Evolutionary conservation across 2,329 filamentous ascomycete genomes (phyloP), one percentile per base, ranked within the genome.

Genomic region (Arachnopeziza araneosa): DNA sequence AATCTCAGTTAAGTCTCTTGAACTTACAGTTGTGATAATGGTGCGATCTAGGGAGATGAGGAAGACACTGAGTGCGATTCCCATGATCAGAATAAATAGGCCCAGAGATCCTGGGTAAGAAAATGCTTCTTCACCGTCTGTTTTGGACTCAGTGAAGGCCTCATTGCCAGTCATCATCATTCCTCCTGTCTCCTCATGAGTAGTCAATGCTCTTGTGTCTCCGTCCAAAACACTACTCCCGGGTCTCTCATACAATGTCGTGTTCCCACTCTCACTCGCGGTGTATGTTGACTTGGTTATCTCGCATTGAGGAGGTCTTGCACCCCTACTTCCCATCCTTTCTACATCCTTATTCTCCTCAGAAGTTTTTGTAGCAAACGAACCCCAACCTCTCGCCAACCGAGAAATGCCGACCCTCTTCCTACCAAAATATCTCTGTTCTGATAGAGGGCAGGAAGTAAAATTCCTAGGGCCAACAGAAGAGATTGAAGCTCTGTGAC

Each of bases 71-170:
- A 73, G 59, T 44, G 36, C 36, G 4, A 44, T 19, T 5, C 36
- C 36, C 36, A 44, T 44, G 50, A 71, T 66, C 22, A 73, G 54
- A 36, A 70, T 57, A 19, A 59, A 51, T 12, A 71, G 57, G 1
- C 58, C 60, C 14, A 71, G 49, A 36, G 63, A 58, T 21, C 64
- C 63, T 2, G 70, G 70, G 64, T 71, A 71, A 19, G 57, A 53
- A 49, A 23, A 26, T 2, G 63, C 60, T 49, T 58, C 59, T 48
- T 63, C 59, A 44, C 17, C 12, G 5, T 44, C 17, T 19, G 5
- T 12, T 19, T 44, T 44, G 17, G 36, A 19, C 12, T 9, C 52
- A 50, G 2, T 52, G 44, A 10, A 30, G 9, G 5, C 26, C 9
- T 30, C 26, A 30, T 9, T 30, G 5, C 26, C 9, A 9, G 5